Evolutionary conservation across 352 stramenopile species (phyloP).

Genomic region (Pythium pectinolyticum): DNA sequence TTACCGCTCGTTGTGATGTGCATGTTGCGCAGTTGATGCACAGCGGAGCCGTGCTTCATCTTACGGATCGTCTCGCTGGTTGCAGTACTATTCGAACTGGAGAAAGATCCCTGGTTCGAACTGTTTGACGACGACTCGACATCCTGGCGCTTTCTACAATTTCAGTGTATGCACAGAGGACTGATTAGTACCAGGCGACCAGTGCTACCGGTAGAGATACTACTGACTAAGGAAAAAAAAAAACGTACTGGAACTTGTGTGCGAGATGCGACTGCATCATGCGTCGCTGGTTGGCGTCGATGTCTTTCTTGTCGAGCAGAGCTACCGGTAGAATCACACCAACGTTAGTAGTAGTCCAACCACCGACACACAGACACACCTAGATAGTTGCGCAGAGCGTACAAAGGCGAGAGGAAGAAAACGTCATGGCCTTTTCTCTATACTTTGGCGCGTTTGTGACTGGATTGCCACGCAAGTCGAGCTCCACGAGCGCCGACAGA

Average conservation of each 20-base stretch:
- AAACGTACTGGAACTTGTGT: conserved; percentile 62
- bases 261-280: conserved; percentile 83
- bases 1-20: conserved; percentile 27
- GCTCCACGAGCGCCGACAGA: conserved; percentile 46
- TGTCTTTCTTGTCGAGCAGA: conserved; percentile 71
- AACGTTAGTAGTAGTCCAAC: too few relatives aligned
- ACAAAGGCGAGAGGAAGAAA: conserved; percentile 61
- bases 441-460: conserved; percentile 60
- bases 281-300: conserved; percentile 65
- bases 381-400: too few relatives aligned
- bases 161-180: background rate
- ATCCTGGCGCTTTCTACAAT: conserved; percentile 44
- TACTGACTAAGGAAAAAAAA: background rate
- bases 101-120: background rate
- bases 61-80: conserved; percentile 36
- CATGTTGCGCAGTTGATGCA: conserved; percentile 52
- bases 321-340: too few relatives aligned
- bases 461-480: conserved; percentile 62
- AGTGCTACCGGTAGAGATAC: background rate
- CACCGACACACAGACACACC: too few relatives aligned
- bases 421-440: conserved; percentile 72
- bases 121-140: conserved; percentile 13
- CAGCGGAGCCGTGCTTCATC: conserved; percentile 45
- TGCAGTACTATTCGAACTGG: background rate
- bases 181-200: background rate